These are phyloP conservation scores for Phaeosphaeria sp. DNA, from an alignment of 2,329 filamentous ascomycete species.

Conservation along the genomic window DNA sequence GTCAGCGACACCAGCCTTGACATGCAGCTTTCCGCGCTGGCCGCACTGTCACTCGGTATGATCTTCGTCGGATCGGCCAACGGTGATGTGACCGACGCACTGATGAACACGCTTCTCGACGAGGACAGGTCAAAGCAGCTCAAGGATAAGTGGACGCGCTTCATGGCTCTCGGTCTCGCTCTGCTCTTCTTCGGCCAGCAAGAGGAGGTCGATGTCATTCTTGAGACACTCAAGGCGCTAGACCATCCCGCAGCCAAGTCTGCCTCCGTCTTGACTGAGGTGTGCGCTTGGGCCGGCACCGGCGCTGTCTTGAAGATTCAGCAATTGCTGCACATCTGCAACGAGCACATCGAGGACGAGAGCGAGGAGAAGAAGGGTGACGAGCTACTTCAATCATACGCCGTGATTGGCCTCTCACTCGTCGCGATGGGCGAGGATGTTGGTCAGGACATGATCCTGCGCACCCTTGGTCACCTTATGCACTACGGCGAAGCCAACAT, in stretches of 20 bases:
- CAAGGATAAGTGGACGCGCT: constrained; percentile 98
- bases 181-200: constrained; percentile 95
- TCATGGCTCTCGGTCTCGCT: constrained; percentile 91
- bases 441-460: constrained; percentile 97
- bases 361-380: constrained; percentile 91
- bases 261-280: constrained; percentile 92
- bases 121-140: constrained; percentile 89
- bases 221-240: constrained; percentile 95
- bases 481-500: constrained; percentile 99
- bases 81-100: constrained; percentile 87
- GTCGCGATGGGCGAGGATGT: constrained; percentile 99
- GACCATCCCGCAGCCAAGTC: constrained; percentile 97
- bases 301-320: constrained; percentile 97
- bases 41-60: constrained; percentile 86
- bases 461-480: constrained; percentile 98
- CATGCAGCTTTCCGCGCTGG: constrained; percentile 97
- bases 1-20: constrained; percentile 83
- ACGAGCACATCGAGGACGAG: constrained; percentile 93
- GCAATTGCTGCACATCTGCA: constrained; percentile 96
- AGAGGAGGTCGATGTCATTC: constrained; percentile 97
- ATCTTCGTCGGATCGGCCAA: constrained; percentile 94
- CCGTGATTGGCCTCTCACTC: constrained; percentile 89
- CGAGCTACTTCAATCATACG: constrained; percentile 93
- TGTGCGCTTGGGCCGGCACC: constrained; percentile 97
- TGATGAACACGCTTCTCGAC: constrained; percentile 90